phyloP scores from a whole-genome alignment of 2,329 filamentous ascomycete genomes.

The Xylariaceae sp. region DNA sequence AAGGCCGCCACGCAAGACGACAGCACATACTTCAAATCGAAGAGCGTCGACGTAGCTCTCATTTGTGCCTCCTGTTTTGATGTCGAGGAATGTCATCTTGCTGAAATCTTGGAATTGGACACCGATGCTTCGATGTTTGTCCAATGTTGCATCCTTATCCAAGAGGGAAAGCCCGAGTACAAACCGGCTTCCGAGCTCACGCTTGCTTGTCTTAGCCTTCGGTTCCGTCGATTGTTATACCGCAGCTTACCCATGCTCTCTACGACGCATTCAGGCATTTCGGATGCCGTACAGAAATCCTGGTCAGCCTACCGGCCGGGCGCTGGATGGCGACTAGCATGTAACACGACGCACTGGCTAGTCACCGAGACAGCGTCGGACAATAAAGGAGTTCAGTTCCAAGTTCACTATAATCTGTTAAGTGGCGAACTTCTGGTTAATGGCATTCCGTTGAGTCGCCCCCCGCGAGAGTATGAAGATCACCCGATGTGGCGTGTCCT shows the following conservation, averaged over 20 bases:
- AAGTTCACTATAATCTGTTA: too few relatives aligned
- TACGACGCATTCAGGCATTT: constrained; percentile 10
- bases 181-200: not conserved
- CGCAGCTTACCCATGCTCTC: constrained; percentile 10
- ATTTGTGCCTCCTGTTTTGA: constrained; percentile 19
- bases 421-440: too few relatives aligned
- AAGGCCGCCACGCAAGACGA: not conserved
- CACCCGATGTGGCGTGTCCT: too few relatives aligned
- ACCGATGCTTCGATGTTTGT: constrained; percentile 16
- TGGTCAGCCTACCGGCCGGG: constrained; percentile 14
- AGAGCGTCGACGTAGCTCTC: constrained; percentile 17
- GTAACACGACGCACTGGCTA: constrained; percentile 15
- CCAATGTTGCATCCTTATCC: constrained; percentile 21
- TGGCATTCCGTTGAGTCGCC: too few relatives aligned
- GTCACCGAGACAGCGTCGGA: not conserved
- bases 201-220: constrained; percentile 12
- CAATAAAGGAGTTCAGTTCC: not conserved
- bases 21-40: constrained; percentile 2
- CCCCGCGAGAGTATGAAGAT: too few relatives aligned
- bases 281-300: constrained; percentile 16
- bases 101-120: not conserved
- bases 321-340: constrained; percentile 4
- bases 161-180: constrained; percentile 9
- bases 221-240: constrained; percentile 16
- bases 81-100: constrained; percentile 6